Evolutionary conservation across 2,329 filamentous ascomycete species (phyloP).

Genomic region (Stagonosporopsis tanaceti): DNA sequence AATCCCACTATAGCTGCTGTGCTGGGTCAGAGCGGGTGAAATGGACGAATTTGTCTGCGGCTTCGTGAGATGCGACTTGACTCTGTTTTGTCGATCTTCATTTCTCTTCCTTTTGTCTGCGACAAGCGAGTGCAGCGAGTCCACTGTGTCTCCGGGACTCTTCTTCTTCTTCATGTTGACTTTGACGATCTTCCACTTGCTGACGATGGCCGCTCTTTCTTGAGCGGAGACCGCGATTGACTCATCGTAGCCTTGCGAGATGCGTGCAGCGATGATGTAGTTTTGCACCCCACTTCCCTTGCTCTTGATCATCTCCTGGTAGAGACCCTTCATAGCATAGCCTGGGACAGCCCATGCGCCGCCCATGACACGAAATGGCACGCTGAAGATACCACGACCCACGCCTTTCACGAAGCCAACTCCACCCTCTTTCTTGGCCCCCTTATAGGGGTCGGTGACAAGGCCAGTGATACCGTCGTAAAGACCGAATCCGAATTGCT

Average conservation of each 20-base stretch:
- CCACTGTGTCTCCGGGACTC: slow-evolving; percentile 60
- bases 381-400: slow-evolving; percentile 82
- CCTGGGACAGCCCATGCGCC: slow-evolving; percentile 72
- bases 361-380: slow-evolving; percentile 82
- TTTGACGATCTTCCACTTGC: slow-evolving; percentile 69
- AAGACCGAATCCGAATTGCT: slow-evolving; percentile 78
- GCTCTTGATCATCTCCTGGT: slow-evolving; percentile 76
- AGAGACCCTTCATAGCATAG: slow-evolving; percentile 82
- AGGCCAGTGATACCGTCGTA: slow-evolving; percentile 85
- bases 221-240: slow-evolving; percentile 61
- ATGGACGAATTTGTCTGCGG: slow-evolving; percentile 27
- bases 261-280: slow-evolving; percentile 80
- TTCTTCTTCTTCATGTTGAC: slow-evolving; percentile 66
- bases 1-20: slow-evolving; percentile 24
- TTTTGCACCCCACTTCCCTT: slow-evolving; percentile 77
- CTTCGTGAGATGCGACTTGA: slow-evolving; percentile 29
- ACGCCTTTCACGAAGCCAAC: slow-evolving; percentile 80
- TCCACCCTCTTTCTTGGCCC: slow-evolving; percentile 69
- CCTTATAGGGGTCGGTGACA: slow-evolving; percentile 77
- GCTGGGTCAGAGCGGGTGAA: slow-evolving; percentile 23
- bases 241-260: slow-evolving; percentile 77
- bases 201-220: slow-evolving; percentile 71
- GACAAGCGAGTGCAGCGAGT: slow-evolving; percentile 57
- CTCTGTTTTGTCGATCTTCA: slow-evolving; percentile 45
- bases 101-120: slow-evolving; percentile 44